These are phyloP conservation scores for Tripidium arundinaceum DNA, from an alignment of 202 grass and related monocot genomes.

Conservation along the genomic window DNA sequence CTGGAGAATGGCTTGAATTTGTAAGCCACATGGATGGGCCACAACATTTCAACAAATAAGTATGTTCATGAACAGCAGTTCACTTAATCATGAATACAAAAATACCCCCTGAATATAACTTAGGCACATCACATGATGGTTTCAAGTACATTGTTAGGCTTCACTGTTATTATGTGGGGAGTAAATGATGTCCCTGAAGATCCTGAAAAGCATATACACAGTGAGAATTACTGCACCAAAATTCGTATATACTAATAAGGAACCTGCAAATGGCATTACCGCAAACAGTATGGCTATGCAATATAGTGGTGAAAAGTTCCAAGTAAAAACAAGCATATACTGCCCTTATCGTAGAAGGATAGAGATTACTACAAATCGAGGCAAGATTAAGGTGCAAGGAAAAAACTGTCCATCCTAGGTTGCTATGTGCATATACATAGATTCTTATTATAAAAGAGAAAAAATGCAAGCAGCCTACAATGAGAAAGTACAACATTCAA, in stretches of 20 bases:
- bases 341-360: background rate
- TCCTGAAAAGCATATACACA: constrained; percentile 26
- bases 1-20: background rate
- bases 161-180: constrained; percentile 64
- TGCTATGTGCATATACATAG: background rate
- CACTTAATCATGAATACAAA: background rate
- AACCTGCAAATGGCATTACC: no score
- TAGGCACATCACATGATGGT: background rate
- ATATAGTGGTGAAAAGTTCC: background rate
- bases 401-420: background rate
- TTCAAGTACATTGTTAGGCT: constrained; percentile 49
- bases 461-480: background rate
- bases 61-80: background rate
- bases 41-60: background rate
- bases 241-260: background rate
- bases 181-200: constrained; percentile 64
- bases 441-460: background rate
- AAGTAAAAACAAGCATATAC: constrained; percentile 13
- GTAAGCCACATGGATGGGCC: background rate
- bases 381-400: background rate
- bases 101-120: background rate
- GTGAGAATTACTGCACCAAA: background rate
- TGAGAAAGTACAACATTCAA: constrained; percentile 13
- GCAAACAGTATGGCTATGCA: no score
- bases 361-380: background rate